Evolutionary conservation across 768 basidiomycete genomes (phyloP).

Genomic region (Phlebiopsis gigantea): DNA sequence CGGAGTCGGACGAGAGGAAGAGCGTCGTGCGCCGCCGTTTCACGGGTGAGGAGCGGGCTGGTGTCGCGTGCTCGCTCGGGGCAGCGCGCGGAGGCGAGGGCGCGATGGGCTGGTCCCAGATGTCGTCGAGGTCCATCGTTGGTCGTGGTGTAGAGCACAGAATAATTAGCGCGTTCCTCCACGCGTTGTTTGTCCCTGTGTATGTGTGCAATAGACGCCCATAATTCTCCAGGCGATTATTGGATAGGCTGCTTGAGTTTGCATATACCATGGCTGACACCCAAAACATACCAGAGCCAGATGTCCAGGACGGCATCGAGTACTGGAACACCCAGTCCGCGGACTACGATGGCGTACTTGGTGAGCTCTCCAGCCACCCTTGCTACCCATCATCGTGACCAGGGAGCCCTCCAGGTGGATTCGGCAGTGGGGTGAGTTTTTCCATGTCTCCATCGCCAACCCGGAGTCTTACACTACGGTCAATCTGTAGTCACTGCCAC

Average conservation of each 20-base stretch:
- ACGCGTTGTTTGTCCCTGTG: constrained; percentile 22
- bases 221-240: neutral
- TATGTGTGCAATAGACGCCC: neutral
- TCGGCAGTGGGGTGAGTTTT: constrained; percentile 46
- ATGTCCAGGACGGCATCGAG: constrained; percentile 69
- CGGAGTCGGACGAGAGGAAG: constrained; percentile 53
- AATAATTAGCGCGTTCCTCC: constrained; percentile 4
- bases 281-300: constrained; percentile 35
- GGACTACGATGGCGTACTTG: constrained; percentile 83
- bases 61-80: constrained; percentile 13
- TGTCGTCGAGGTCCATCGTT: constrained; percentile 37
- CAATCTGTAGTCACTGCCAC: constrained; percentile 70
- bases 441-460: neutral
- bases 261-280: neutral
- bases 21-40: constrained; percentile 38
- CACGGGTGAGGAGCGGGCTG: constrained; percentile 9
- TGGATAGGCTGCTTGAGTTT: neutral
- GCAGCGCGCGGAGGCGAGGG: constrained; percentile 18
- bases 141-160: neutral
- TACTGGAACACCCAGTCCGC: constrained; percentile 88
- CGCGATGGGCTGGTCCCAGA: constrained; percentile 53
- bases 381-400: constrained; percentile 1
- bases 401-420: constrained; percentile 35
- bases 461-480: too few relatives aligned
- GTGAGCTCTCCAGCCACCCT: constrained; percentile 29